A percentile compares a stretch with the other conserved stretches of the same genome.
phyloP scores from a whole-genome alignment of 164 flowering plant genomes.

The Tetrastigma voinierianum region DNA sequence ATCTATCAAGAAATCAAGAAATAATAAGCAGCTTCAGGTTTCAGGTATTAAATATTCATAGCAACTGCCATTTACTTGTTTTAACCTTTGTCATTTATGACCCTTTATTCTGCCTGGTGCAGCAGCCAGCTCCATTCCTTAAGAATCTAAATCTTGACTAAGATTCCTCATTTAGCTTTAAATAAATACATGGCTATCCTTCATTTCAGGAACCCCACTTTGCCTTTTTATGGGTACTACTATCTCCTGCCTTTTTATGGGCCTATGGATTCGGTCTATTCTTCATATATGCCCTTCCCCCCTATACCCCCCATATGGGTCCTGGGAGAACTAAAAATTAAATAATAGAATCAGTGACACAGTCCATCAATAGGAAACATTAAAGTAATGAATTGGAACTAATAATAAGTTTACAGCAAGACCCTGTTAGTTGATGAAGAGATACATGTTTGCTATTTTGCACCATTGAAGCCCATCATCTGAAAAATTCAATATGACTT shows the following conservation, averaged over 20 bases:
- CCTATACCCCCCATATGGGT: background rate
- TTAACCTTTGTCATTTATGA: background rate
- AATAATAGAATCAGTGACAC: background rate
- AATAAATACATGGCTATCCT: too few relatives aligned
- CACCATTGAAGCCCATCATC: too few relatives aligned
- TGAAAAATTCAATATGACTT: constrained; percentile 68
- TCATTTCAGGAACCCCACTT: too few relatives aligned
- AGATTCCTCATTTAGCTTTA: too few relatives aligned
- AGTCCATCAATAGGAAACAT: background rate
- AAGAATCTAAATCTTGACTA: too few relatives aligned
- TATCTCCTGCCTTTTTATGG: too few relatives aligned
- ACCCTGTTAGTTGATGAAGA: background rate
- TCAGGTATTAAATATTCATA: constrained; percentile 8
- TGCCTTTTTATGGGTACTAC: too few relatives aligned
- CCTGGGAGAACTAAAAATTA: background rate
- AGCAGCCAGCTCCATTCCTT: too few relatives aligned
- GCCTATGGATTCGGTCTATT: too few relatives aligned
- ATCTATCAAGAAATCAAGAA: background rate
- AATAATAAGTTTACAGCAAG: background rate
- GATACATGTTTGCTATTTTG: background rate
- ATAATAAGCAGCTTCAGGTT: background rate
- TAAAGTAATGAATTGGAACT: background rate
- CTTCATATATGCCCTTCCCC: too few relatives aligned
- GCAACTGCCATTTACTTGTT: constrained; percentile 15
- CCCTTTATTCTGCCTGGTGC: too few relatives aligned